Base-by-base conservation (phyloP, 1,284 basidiomycete genomes). In the Puccinia horiana region DNA sequence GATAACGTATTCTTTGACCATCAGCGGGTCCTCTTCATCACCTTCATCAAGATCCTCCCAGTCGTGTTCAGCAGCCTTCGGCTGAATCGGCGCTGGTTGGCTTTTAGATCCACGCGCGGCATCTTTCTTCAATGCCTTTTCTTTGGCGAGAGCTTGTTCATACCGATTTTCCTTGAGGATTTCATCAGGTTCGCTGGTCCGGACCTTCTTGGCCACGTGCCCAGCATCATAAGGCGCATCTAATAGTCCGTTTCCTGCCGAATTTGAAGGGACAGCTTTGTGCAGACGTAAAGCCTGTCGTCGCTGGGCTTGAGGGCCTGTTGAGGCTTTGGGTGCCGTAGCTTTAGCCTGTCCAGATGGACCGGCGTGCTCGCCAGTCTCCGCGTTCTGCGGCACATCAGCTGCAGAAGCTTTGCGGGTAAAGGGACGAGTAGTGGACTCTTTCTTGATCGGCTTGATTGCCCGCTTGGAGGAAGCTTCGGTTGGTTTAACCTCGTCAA, bases 1-100 rank as follows among this genome's bases (percentile, higher is more conserved):
- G 37, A 90, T 89, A 78, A 97, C 96, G 86, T 99, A 99, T 88
- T 98, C 95, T 88, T 92, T 93, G 83, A 97, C 96, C 96, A 98
- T 98, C 83, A 94, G 88, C 20, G 96, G 96, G 87, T 99, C 96
- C 82, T 95, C 94, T n/a, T 88, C 90, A 86, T 99, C 96, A 81
- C 95, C 96, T 3, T 91, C 92, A 85, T 98, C 96, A 26, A 98
- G 90, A 86, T 98, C 95, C 47, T 93, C 92, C 95, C 89, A 90
- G 0, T 89, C 89, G 35, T 87, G 86, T 84, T 90, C 90, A 35
- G 29, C 70, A 11, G 26, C 69, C 35, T 81, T 73, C 47, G 54
- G 65, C 44, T 56, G 37, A n/a, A 29, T 49, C 0, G 35, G n/a
- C 2, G 42, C 42, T 5, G n/a, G 29, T 20, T 56, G 42, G 8